These are phyloP conservation scores for Schwanniomyces polymorphus DNA, from an alignment of 805 yeast species.

Conservation along the genomic window DNA sequence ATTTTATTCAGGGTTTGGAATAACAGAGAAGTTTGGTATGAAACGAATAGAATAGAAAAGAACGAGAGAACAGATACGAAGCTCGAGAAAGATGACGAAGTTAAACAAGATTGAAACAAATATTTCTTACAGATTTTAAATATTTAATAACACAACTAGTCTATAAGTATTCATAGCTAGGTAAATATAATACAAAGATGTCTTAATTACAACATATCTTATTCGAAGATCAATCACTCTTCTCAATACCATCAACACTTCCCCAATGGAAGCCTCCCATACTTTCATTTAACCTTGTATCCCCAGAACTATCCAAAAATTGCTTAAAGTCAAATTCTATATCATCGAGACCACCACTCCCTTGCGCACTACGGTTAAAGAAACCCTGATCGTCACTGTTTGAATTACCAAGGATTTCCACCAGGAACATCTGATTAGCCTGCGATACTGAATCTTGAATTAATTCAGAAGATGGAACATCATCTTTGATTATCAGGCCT, in stretches of 20 bases:
- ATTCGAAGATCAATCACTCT: conserved; percentile 11
- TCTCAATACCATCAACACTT: conserved; percentile 29
- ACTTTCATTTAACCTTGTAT: conserved; percentile 29
- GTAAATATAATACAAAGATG: not conserved
- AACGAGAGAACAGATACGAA: not conserved
- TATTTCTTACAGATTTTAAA: not conserved
- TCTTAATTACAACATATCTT: not conserved
- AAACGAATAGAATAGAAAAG: not conserved
- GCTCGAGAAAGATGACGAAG: too few species aligned
- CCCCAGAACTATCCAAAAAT: conserved; percentile 38
- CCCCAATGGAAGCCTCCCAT: conserved; percentile 42
- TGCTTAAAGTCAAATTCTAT: conserved; percentile 45
- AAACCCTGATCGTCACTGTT: conserved; percentile 16
- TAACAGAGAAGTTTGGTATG: conserved; percentile 23
- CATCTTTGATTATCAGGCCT: conserved; percentile 19
- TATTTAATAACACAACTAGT: not conserved
- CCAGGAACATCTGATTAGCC: conserved; percentile 32
- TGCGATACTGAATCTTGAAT: conserved; percentile 17
- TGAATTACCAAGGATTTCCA: conserved; percentile 31
- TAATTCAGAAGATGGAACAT: conserved; percentile 5
- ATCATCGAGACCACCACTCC: conserved; percentile 35
- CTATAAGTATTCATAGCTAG: not conserved
- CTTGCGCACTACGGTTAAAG: conserved; percentile 16
- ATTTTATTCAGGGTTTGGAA: conserved; percentile 31
- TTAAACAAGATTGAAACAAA: too few species aligned